Percentiles rank a stretch among this genome's conserved stretches.
phyloP scores from a whole-genome alignment of 345 rosid genomes.

The Triadica sebifera region DNA sequence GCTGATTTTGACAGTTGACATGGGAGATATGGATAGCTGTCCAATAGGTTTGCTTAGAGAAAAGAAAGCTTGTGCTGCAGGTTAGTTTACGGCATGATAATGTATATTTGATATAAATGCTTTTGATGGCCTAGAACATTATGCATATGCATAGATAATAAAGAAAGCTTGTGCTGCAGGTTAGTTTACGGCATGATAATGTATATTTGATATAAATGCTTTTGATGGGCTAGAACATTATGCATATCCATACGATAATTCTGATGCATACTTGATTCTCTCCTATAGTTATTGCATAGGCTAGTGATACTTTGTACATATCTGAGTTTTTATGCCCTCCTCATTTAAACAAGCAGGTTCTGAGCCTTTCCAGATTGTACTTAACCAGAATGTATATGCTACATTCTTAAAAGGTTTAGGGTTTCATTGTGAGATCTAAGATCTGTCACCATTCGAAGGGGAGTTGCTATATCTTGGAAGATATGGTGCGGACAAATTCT shows the following conservation, averaged over 20 bases:
- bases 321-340: background rate
- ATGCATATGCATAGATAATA: conserved; percentile 4
- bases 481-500: background rate
- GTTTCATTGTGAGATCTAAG: background rate
- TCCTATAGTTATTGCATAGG: background rate
- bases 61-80: background rate
- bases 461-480: background rate
- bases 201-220: background rate
- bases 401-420: background rate
- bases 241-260: conserved; percentile 7
- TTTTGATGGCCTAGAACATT: conserved; percentile 2
- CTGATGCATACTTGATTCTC: background rate
- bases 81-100: background rate
- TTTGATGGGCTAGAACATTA: conserved; percentile 3
- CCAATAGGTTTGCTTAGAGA: background rate
- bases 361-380: background rate
- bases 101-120: background rate
- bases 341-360: background rate
- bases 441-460: background rate
- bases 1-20: background rate
- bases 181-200: background rate
- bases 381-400: background rate
- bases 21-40: background rate
- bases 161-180: background rate
- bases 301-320: background rate